Conservation (phyloP, 768 basidiomycete species). For the Serpula lacrymans region DNA sequence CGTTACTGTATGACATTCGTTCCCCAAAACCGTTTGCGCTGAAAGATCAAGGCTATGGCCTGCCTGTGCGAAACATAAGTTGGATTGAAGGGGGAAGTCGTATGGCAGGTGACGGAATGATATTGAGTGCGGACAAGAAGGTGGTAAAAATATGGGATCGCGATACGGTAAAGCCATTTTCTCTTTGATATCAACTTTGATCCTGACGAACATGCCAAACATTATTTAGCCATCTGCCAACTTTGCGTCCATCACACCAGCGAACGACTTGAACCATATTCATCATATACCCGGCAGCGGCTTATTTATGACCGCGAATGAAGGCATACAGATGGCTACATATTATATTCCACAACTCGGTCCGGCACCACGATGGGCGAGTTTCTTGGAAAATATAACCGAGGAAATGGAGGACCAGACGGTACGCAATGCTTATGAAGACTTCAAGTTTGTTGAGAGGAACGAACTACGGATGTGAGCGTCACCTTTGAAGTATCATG, state of each 20-base stretch:
- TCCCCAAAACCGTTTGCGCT: constrained; percentile 76
- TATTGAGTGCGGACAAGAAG: constrained; percentile 92
- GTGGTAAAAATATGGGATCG: constrained; percentile 98
- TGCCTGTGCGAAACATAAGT: constrained; percentile 76
- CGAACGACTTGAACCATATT: constrained; percentile 84
- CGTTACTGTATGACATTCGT: constrained; percentile 91
- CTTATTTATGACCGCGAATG: constrained; percentile 87
- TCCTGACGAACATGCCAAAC: constrained; percentile 6
- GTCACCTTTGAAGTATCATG: background rate
- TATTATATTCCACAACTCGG: constrained; percentile 97
- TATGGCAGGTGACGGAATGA: constrained; percentile 84
- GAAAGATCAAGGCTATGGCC: constrained; percentile 97
- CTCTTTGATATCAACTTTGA: background rate
- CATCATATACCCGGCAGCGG: constrained; percentile 90
- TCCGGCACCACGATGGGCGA: constrained; percentile 94
- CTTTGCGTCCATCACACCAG: constrained; percentile 90
- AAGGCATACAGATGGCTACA: constrained; percentile 92
- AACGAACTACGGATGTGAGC: constrained; percentile 81
- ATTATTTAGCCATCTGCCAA: constrained; percentile 68
- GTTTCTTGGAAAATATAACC: constrained; percentile 97
- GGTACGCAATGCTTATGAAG: constrained; percentile 79
- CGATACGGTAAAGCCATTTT: constrained; percentile 54
- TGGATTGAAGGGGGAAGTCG: constrained; percentile 89
- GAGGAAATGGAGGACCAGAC: constrained; percentile 96
- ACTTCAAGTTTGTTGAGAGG: constrained; percentile 95